Base-by-base conservation (phyloP, 2,329 filamentous ascomycete species). In the Neodidymelliopsis sp. region DNA sequence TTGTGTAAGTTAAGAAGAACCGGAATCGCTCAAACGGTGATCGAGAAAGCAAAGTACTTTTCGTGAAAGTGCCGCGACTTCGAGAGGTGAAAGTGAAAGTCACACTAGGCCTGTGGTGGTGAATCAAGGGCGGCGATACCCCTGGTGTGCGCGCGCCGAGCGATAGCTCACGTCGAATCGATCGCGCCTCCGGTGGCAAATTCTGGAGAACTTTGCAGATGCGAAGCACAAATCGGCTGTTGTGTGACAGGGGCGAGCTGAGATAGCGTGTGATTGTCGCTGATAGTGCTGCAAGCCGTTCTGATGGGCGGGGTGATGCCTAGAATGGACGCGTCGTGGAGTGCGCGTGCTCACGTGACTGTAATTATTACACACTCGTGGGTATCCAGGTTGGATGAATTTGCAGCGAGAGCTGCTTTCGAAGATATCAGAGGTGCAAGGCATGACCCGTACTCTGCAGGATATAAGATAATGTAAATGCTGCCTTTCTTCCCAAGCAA, bases 121-220 rank as follows among this genome's bases (percentile, higher is more conserved):
- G 49, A 50, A 56, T 55, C 35, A 54, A 63, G 51, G 54, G 61
- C 52, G 49, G 52, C 54, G 51, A 43, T 49, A 51, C 56, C 61
- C 63, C 62, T 62, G 57, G 49, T 50, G 28, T 13, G 16, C 34
- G 36, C 40, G 49, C 33, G 51, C 59, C 56, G 56, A 64, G 35
- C 38, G 51, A 62, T 56, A 54, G 42, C 41, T 44, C 43, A 58
- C 54, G 64, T 59, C 57, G 53, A 66, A 56, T 56, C 50, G 37
- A 57, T 57, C 58, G 63, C 61, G 60, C 55, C 52, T 47, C 50
- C 48, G 46, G 65, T 68, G 65, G 65, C 63, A 49, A 67, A 65
- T 51, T 40, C 34, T 33, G 36, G 33, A 40, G 30, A 49, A 46
- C 30, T 47, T 37, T 46, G 41, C 37, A 42, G 37, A 42, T 34